Percentiles rank a stretch among this genome's conserved stretches.
phyloP scores from a whole-genome alignment of 306 rosid species.

The Delonix regia region DNA sequence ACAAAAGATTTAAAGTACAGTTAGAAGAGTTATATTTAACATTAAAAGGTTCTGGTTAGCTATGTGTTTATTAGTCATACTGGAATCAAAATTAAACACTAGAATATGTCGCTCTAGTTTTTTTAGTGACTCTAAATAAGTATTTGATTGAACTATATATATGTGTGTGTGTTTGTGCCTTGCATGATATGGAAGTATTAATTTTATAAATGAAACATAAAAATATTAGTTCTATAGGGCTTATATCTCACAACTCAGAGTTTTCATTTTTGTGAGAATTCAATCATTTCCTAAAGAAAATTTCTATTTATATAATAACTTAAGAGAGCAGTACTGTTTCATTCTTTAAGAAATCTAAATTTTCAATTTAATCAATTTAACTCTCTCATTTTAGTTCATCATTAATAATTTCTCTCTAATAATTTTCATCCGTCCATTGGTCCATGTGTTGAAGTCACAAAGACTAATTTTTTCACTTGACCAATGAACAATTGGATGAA shows the following conservation, averaged over 20 bases:
- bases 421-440: not conserved
- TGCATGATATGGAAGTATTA: not conserved
- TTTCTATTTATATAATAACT: no score
- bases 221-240: not conserved
- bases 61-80: no score
- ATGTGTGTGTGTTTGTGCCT: no score
- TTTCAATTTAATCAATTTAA: not conserved
- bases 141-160: not conserved
- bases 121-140: not conserved
- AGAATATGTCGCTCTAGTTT: not conserved
- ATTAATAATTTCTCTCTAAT: not conserved
- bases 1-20: not conserved
- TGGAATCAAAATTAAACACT: not conserved
- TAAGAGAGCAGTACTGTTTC: no score
- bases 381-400: no score
- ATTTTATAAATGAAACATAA: not conserved
- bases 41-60: no score
- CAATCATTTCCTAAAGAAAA: not conserved
- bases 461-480: not conserved
- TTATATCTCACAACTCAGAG: not conserved
- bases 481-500: not conserved
- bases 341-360: not conserved
- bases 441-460: not conserved
- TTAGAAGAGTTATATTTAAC: not conserved
- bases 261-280: not conserved